A percentile compares a stretch with the other conserved stretches of the same genome.
Conservation (phyloP, 2,329 filamentous ascomycete species). For the Botrytis elliptica region DNA sequence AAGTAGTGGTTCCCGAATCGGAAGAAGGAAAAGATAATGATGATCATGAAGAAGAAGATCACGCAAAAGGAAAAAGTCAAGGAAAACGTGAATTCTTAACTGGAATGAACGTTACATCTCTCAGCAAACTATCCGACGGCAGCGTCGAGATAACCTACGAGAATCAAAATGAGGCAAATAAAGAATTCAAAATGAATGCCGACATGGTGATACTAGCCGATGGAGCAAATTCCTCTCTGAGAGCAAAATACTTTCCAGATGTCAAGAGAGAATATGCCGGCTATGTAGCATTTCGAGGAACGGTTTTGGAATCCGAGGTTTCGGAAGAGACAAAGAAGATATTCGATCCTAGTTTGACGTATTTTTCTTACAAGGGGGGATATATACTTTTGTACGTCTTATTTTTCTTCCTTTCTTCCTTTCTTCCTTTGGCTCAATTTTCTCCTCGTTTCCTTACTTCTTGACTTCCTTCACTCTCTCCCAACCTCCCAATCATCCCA, state of each 20-base stretch:
- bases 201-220: constrained; percentile 30
- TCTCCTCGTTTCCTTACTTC: neutral
- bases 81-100: neutral
- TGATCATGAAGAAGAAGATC: neutral
- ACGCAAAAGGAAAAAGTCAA: neutral
- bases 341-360: constrained; percentile 44
- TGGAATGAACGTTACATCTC: neutral
- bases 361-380: constrained; percentile 43
- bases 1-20: neutral
- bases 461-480: neutral
- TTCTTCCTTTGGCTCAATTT: neutral
- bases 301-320: constrained; percentile 43
- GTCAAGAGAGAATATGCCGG: constrained; percentile 30
- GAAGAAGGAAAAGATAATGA: neutral
- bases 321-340: constrained; percentile 39
- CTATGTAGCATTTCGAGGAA: constrained; percentile 41
- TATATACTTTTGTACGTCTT: constrained; percentile 41
- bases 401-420: no score
- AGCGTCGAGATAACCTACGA: constrained; percentile 14
- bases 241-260: constrained; percentile 23
- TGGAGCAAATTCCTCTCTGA: constrained; percentile 29
- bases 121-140: neutral
- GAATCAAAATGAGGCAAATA: neutral
- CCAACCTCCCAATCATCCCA: neutral
- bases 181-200: constrained; percentile 16